A percentile compares a stretch with the other conserved stretches of the same genome.
Evolutionary conservation across 129 eudicot species (phyloP).

Genomic region (Daucus carota): DNA sequence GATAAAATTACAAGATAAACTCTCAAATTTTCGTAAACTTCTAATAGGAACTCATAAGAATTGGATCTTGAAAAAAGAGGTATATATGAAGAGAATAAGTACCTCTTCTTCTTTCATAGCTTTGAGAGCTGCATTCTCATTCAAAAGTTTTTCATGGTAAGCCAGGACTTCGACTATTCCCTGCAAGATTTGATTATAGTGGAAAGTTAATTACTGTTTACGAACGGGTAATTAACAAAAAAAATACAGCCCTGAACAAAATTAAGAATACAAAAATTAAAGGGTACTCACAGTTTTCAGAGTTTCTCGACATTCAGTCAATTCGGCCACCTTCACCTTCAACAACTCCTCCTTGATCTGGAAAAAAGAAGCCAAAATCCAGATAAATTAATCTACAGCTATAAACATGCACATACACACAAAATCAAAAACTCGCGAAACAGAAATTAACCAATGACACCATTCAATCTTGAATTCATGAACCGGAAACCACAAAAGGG

Average conservation of each 20-base stretch:
- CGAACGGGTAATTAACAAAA: not conserved
- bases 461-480: too few species aligned
- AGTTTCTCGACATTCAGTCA: slow-evolving; percentile 22
- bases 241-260: not conserved
- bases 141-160: slow-evolving; percentile 15
- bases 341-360: not conserved
- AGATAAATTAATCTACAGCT: not conserved
- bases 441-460: not conserved
- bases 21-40: not conserved
- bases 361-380: not conserved
- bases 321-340: not conserved
- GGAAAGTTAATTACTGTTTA: not conserved
- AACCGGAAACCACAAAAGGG: not conserved
- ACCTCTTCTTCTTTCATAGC: slow-evolving; percentile 35
- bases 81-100: not conserved
- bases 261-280: not conserved
- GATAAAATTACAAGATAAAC: not conserved
- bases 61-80: not conserved
- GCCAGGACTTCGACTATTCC: slow-evolving; percentile 21
- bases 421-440: not conserved
- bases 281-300: slow-evolving; percentile 28
- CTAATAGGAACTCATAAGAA: not conserved
- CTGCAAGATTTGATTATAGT: slow-evolving; percentile 19
- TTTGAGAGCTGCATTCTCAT: slow-evolving; percentile 35
- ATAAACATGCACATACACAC: not conserved